Base-by-base conservation (phyloP, 306 rosid genomes). In the Quercus mongolica region DNA sequence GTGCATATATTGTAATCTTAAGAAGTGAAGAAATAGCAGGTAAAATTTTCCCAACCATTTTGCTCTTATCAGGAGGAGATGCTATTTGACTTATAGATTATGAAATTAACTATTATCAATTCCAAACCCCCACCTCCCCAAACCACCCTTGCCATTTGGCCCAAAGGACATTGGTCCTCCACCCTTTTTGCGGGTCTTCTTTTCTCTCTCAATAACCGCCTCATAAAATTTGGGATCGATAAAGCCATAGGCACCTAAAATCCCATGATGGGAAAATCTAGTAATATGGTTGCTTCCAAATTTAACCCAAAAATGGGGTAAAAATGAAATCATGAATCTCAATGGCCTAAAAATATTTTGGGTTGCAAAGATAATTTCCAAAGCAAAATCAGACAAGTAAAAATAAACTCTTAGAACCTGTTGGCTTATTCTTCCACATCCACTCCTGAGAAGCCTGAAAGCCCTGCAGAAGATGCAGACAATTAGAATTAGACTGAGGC, bases 401-500 rank as follows among this genome's bases (percentile, higher is more conserved):
- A 57, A 81, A 26, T 14, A 58, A 84, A 78, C 71, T 68, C 76
- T 20, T n/a, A 69, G 74, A 82, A 92, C 97, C 99, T 90, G 99
- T 67, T 38, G 90, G 91, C 74, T 90, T 90, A 83, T 86, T 88
- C 87, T 94, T 89, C 97, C 95, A 92, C 88, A 87, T 92, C 94
- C 91, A 86, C 57, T 92, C 97, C 76, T 86, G 97, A 58, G 87
- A 67, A 73, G 88, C 77, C 77, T 87, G 87, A 76, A 85, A 81
- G 62, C 94, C 98, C 94, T 91, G 89, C 69, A 74, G 73, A 30
- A 79, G 73, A 83, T 67, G 68, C 33, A 80, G 58, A 75, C 56
- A 77, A 79, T 17, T 59, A 41, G 19, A 56, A 56, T 80, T 58
- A 83, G 79, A 75, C 68, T 33, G 17, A 56, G 71, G 28, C 49